These are phyloP conservation scores for Drosera capensis DNA, from an alignment of 148 eudicot genomes.

Conservation along the genomic window DNA sequence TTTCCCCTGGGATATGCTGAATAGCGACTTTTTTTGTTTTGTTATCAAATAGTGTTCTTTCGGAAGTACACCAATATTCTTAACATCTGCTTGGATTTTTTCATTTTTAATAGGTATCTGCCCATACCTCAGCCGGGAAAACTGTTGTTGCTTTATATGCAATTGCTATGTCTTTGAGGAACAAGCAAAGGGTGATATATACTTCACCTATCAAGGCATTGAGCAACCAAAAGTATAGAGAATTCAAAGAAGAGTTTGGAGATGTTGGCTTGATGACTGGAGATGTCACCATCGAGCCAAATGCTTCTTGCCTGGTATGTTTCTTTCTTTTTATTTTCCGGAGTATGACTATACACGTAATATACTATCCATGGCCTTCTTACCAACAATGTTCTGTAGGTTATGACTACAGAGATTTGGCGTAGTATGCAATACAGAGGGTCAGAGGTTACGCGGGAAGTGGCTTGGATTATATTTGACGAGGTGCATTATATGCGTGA, in stretches of 20 bases:
- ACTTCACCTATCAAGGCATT: slow-evolving; percentile 98
- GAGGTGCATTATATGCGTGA: slow-evolving; percentile 99
- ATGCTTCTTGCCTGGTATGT: slow-evolving; percentile 95
- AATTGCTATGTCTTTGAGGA: slow-evolving; percentile 84
- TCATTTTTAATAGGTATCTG: slow-evolving; percentile 59
- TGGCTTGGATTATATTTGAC: slow-evolving; percentile 96
- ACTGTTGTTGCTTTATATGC: slow-evolving; percentile 94
- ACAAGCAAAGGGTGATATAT: slow-evolving; percentile 86
- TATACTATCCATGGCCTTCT: not conserved
- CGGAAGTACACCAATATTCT: not conserved
- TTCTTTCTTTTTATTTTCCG: slow-evolving; percentile 1
- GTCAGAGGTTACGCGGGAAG: slow-evolving; percentile 83
- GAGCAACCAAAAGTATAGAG: slow-evolving; percentile 95
- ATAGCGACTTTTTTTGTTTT: too few species aligned
- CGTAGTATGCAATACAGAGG: slow-evolving; percentile 99
- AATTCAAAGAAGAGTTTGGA: slow-evolving; percentile 92
- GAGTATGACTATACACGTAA: not conserved
- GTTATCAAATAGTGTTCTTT: not conserved
- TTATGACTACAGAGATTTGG: slow-evolving; percentile 99
- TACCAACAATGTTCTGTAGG: slow-evolving; percentile 27
- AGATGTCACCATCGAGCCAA: slow-evolving; percentile 93
- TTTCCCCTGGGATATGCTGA: not conserved
- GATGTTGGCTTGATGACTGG: slow-evolving; percentile 99
- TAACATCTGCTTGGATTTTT: not conserved
- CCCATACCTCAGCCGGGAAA: slow-evolving; percentile 98